phyloP scores from a whole-genome alignment of 2,329 filamentous ascomycete genomes.

The Colletotrichum brevisporum region DNA sequence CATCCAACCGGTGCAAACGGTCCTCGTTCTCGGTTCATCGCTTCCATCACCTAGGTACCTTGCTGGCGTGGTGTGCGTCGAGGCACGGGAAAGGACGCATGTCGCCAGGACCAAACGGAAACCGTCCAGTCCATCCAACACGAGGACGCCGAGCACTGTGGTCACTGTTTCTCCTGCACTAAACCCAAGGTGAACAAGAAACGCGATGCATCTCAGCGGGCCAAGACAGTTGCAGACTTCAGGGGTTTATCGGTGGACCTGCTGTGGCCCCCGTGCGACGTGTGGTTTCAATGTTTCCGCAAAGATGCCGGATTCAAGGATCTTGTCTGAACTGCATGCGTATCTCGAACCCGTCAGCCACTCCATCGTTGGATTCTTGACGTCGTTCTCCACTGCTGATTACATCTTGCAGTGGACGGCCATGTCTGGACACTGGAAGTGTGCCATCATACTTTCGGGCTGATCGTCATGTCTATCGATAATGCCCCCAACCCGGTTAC shows the following conservation, averaged over 20 bases:
- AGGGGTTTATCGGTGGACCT: too few species aligned
- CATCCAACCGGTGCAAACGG: constrained; percentile 14
- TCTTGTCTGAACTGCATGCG: too few species aligned
- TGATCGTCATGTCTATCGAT: constrained; percentile 16
- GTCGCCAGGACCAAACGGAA: neutral
- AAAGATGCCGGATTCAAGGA: too few species aligned
- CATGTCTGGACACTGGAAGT: constrained; percentile 13
- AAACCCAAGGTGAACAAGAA: constrained; percentile 13
- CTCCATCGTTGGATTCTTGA: constrained; percentile 3
- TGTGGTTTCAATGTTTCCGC: constrained; percentile 14
- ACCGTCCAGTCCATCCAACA: neutral
- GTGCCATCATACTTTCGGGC: constrained; percentile 3
- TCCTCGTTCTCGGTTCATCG: constrained; percentile 13
- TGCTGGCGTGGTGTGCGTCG: constrained; percentile 9
- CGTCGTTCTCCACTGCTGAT: constrained; percentile 5
- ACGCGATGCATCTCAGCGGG: constrained; percentile 22
- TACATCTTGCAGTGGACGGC: constrained; percentile 23
- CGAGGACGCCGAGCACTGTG: neutral
- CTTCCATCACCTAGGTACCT: neutral
- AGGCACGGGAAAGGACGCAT: neutral
- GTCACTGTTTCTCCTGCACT: constrained; percentile 8
- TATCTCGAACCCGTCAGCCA: constrained; percentile 19
- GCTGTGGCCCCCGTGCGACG: constrained; percentile 1
- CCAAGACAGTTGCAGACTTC: constrained; percentile 17
- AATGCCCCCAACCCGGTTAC: neutral